Percentiles rank a stretch among this genome's conserved stretches.
Evolutionary conservation across 1,139 yeast species (phyloP).

Genomic region (Lodderomyces orthopsilosis): DNA sequence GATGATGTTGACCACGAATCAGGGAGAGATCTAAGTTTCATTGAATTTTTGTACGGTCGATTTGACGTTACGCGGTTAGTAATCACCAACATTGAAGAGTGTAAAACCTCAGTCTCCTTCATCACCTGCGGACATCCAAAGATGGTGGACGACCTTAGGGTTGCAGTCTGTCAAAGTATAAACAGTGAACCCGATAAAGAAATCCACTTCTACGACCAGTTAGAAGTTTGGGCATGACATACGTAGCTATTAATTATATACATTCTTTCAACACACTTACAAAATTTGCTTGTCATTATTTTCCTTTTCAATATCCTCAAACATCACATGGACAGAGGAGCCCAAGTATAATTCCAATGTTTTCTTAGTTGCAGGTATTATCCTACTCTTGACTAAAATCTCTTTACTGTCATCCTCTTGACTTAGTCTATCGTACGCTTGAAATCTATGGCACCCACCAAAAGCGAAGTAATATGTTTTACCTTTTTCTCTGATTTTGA

Average conservation of each 20-base stretch:
- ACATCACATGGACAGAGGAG: slow-evolving; percentile 58
- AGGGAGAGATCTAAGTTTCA: slow-evolving; percentile 8
- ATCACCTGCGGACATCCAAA: slow-evolving; percentile 53
- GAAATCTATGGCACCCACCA: slow-evolving; percentile 84
- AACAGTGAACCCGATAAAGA: slow-evolving; percentile 15
- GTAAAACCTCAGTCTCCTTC: slow-evolving; percentile 38
- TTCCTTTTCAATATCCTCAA: slow-evolving; percentile 22
- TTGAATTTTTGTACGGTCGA: slow-evolving; percentile 31
- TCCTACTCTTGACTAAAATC: slow-evolving; percentile 57
- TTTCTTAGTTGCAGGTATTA: slow-evolving; percentile 65
- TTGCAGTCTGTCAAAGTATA: slow-evolving; percentile 26
- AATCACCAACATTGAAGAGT: slow-evolving; percentile 24
- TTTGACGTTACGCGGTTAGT: slow-evolving; percentile 30
- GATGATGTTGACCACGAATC: not conserved
- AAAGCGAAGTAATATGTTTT: slow-evolving; percentile 68
- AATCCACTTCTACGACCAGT: slow-evolving; percentile 10
- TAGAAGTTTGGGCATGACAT: slow-evolving; percentile 9
- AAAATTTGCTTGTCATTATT: not conserved
- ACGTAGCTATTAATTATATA: not conserved
- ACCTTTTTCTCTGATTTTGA: slow-evolving; percentile 63
- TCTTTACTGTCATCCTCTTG: slow-evolving; percentile 28
- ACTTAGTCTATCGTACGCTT: slow-evolving; percentile 59
- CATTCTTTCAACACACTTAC: not conserved
- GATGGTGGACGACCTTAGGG: slow-evolving; percentile 51
- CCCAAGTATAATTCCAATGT: slow-evolving; percentile 65